phyloP scores from a whole-genome alignment of 192 early-diverging fungal species.

The Dimargaris verticillata region DNA sequence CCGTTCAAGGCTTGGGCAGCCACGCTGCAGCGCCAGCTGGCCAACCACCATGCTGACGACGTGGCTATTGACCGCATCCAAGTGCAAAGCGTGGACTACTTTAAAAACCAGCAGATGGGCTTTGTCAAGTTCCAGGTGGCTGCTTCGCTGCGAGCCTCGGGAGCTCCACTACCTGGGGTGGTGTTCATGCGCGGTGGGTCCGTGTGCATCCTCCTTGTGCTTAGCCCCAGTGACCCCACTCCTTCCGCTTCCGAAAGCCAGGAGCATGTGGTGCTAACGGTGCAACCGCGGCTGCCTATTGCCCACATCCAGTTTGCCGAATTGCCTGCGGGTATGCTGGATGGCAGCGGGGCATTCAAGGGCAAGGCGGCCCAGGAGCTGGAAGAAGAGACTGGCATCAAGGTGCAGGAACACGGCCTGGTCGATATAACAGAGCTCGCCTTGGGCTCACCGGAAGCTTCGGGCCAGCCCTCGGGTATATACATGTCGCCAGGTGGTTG shows the following conservation, averaged over 20 bases:
- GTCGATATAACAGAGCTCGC: conserved; percentile 45
- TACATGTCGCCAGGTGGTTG: conserved; percentile 68
- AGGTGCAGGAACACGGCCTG: conserved; percentile 38
- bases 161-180: conserved; percentile 43
- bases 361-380: conserved; percentile 66
- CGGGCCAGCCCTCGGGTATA: conserved; percentile 19
- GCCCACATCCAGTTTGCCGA: conserved; percentile 42
- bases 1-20: neutral
- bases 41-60: neutral
- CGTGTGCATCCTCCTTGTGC: conserved; percentile 49
- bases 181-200: conserved; percentile 71
- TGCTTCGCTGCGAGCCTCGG: conserved; percentile 29
- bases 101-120: conserved; percentile 41
- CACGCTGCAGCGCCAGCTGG: neutral
- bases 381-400: conserved; percentile 65
- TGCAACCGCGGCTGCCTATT: conserved; percentile 58
- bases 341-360: conserved; percentile 51
- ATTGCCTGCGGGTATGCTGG: conserved; percentile 78
- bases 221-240: conserved; percentile 22
- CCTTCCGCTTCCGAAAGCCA: conserved; percentile 10
- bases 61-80: conserved; percentile 32
- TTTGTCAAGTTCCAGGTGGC: conserved; percentile 58
- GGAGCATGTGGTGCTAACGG: conserved; percentile 44
- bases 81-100: conserved; percentile 60
- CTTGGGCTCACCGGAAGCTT: conserved; percentile 18